phyloP scores from a whole-genome alignment of 805 yeast genomes.

The Ogataea naganishii region DNA sequence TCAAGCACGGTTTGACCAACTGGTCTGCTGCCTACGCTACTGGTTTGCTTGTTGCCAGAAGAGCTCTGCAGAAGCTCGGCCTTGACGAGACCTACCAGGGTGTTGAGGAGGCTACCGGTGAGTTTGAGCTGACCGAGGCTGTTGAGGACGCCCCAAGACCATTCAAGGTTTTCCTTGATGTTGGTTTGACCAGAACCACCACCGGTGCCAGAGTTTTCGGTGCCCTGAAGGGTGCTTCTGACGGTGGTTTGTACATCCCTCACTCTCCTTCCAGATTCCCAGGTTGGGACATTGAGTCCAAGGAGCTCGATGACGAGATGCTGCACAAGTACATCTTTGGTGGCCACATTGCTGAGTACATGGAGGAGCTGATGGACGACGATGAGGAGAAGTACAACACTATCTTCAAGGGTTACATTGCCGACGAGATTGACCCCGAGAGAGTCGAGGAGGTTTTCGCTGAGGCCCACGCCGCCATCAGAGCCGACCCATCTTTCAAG shows the following conservation, averaged over 20 bases:
- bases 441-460: conserved; percentile 91
- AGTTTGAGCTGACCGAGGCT: conserved; percentile 96
- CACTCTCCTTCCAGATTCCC: conserved; percentile 99
- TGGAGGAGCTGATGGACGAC: conserved; percentile 99
- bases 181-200: conserved; percentile 99
- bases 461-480: conserved; percentile 91
- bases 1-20: conserved; percentile 97
- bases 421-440: conserved; percentile 96
- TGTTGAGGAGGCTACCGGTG: conserved; percentile 99
- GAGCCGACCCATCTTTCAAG: conserved; percentile 90
- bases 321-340: conserved; percentile 99
- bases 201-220: conserved; percentile 99
- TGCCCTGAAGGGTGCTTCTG: conserved; percentile 99
- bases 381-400: conserved; percentile 99
- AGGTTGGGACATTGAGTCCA: conserved; percentile 98
- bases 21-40: conserved; percentile 99
- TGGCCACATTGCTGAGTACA: conserved; percentile 99
- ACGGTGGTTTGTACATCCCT: conserved; percentile 98
- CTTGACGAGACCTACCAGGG: conserved; percentile 97
- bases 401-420: conserved; percentile 93
- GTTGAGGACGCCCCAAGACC: conserved; percentile 99
- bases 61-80: conserved; percentile 95
- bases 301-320: conserved; percentile 95
- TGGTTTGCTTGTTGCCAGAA: conserved; percentile 98
- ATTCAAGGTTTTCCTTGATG: conserved; percentile 98